Evolutionary conservation across 2,329 filamentous ascomycete genomes (phyloP), one percentile per base, ranked within the genome.

Genomic region (Xylaria sp.): DNA sequence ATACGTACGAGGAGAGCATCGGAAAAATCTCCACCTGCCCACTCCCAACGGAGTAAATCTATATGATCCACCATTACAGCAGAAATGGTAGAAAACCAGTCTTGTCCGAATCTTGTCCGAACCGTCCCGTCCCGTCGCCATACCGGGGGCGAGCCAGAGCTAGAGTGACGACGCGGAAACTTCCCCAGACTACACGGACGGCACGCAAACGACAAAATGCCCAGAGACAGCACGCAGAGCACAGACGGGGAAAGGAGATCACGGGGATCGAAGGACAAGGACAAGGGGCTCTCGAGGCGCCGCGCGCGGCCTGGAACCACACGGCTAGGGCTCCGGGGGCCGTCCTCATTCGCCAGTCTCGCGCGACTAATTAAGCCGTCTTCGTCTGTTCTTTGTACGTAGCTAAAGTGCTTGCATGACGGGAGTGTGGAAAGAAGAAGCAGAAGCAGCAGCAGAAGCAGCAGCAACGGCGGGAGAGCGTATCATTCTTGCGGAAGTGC

Each of bases 341-440:
- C 35, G 2, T 29, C 35, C 18, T 44, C 27, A 51, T 37, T 68
- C 50, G 65, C 21, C 27, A 32, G 25, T 60, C 42, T 21, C 13
- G n/a, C 57, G 35, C 25, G 35, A 27, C 16, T 29, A 58, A 58
- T 58, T 44, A 29, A 23, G 29, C 3, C n/a, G 5, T 42, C 50
- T 2, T 16, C 16, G 25, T 50, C 66, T 29, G 40, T 51, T 42
- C n/a, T 50, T 57, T 29, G 42, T 51, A 35, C 23, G 42, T 32
- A 60, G 62, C 51, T 68, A 65, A 68, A 65, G 66, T 68, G 66
- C 61, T 65, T 58, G 62, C 66, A 68, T 63, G 59, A 37, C 10
- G 47, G 54, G 8, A 10, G 32, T 35, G 10, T 6, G 8, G 10
- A 32, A 10, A 10, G 32, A 35, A 35, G 32, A 35, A 10, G 32